Conservation (phyloP, 257 asterid genomes). For the Nicotiana obtusifolia region DNA sequence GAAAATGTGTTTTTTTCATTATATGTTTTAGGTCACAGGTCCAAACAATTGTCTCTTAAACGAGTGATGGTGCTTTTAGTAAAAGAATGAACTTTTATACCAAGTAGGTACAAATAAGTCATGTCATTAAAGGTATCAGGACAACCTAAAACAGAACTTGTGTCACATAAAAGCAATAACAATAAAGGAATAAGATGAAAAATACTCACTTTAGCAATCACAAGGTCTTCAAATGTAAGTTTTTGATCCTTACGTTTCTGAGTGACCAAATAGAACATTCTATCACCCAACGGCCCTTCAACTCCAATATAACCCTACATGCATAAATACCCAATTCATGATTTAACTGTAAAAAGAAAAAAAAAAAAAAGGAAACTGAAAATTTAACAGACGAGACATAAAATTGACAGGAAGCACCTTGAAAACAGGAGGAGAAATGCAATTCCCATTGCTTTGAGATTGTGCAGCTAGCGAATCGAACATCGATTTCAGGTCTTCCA, state of each 20-base stretch:
- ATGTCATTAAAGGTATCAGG: too few relatives aligned
- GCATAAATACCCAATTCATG: neutral
- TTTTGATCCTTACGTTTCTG: constrained; percentile 69
- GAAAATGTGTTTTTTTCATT: too few relatives aligned
- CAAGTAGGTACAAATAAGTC: too few relatives aligned
- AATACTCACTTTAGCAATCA: constrained; percentile 67
- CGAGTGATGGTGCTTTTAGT: too few relatives aligned
- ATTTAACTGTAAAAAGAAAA: neutral
- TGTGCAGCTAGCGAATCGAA: constrained; percentile 62
- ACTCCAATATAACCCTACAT: constrained; percentile 57
- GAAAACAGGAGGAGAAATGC: constrained; percentile 54
- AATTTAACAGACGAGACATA: neutral
- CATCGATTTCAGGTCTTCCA: constrained; percentile 63
- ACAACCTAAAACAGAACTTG: too few relatives aligned
- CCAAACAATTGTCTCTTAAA: too few relatives aligned
- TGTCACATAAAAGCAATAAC: too few relatives aligned
- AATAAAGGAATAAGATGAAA: neutral
- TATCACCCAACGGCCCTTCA: constrained; percentile 74
- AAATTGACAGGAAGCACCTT: constrained; percentile 37
- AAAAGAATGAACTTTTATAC: too few relatives aligned
- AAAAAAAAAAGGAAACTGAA: neutral
- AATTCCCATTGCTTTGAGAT: constrained; percentile 48
- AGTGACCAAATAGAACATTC: constrained; percentile 65
- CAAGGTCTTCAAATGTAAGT: constrained; percentile 79
- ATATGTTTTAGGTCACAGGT: too few relatives aligned